phyloP scores from a whole-genome alignment of 1,284 basidiomycete genomes.

The Afroboletus lepidellus region DNA sequence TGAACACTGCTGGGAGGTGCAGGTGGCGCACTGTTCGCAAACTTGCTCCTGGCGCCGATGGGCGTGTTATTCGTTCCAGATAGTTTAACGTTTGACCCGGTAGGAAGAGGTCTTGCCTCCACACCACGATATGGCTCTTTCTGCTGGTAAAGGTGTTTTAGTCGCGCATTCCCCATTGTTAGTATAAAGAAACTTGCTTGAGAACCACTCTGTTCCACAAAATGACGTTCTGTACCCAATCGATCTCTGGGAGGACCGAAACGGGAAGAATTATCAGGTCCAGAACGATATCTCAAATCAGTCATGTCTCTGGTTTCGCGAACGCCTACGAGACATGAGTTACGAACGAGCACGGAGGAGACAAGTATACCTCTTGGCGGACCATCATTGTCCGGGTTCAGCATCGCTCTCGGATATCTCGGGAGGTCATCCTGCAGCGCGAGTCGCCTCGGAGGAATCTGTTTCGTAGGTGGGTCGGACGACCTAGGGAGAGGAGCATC shows the following conservation, averaged over 20 bases:
- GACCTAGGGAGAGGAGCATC: conserved; percentile 21
- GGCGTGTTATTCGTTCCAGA: conserved; percentile 36
- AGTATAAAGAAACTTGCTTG: conserved; percentile 19
- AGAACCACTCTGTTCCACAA: conserved; percentile 16
- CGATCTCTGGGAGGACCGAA: conserved; percentile 21
- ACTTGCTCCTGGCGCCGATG: conserved; percentile 30
- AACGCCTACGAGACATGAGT: conserved; percentile 1
- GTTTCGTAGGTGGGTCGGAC: conserved; percentile 22
- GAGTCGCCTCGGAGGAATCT: conserved; percentile 13
- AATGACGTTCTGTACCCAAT: conserved; percentile 20
- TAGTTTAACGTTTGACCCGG: conserved; percentile 27
- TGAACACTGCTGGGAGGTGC: neutral
- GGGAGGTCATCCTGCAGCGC: conserved; percentile 33
- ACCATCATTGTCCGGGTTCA: conserved; percentile 27
- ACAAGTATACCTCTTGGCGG: conserved; percentile 15
- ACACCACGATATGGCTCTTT: conserved; percentile 24
- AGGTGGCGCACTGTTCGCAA: conserved; percentile 9
- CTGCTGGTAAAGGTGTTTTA: conserved; percentile 8
- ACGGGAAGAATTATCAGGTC: conserved; percentile 18
- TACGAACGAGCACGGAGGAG: neutral
- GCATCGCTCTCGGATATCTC: conserved; percentile 42
- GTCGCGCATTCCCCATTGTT: neutral
- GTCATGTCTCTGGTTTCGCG: conserved; percentile 27
- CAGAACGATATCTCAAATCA: conserved; percentile 21
- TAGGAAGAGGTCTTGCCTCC: conserved; percentile 18